Conservation (phyloP, 176 grass and related monocot species). For the bread wheat (Triticum aestivum) region IWGSC_CS_RefSeq_v2.1 NC_057807.1:482316676-482317175, state of each 20-base stretch:
- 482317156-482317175: conserved; percentile 71
- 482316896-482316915: not conserved
- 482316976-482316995: not conserved
- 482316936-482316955: not conserved
- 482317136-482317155: not conserved
- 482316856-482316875: not conserved
- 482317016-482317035: not conserved
- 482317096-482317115: not conserved
- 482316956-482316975: not conserved
- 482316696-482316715: not conserved
- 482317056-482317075: not conserved
- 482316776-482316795: not conserved
- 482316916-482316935: not conserved
- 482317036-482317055: not conserved
- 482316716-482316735: not conserved
- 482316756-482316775: not conserved
- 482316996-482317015: not conserved
- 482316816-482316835: not conserved
- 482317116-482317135: not conserved
- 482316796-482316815: not conserved
- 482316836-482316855: not conserved
- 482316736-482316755: not conserved
- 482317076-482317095: not conserved
- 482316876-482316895: not conserved
- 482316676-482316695: conserved; percentile 6